These are phyloP conservation scores for Chlamydomonas sphaeroides DNA, from an alignment of 139 green algal species.

Conservation along the genomic window DNA sequence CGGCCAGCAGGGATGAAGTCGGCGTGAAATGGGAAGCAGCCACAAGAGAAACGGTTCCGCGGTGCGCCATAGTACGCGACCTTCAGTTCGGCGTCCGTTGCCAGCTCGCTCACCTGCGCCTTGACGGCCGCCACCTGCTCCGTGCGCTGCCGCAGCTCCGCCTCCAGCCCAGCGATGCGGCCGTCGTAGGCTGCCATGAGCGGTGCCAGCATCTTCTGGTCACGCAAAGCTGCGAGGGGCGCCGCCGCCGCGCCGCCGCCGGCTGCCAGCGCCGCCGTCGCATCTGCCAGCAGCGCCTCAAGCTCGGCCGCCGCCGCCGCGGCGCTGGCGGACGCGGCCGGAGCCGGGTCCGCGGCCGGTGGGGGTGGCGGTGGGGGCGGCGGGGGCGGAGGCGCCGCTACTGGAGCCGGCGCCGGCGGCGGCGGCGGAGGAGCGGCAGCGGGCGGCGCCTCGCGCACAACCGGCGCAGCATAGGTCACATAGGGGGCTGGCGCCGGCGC, in stretches of 20 bases:
- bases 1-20: no score
- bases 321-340: no score
- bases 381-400: no score
- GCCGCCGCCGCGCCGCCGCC: constrained; percentile 1
- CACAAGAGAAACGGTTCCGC: no score
- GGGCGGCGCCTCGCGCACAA: no score
- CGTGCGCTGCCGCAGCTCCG: constrained; percentile 36
- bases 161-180: constrained; percentile 41
- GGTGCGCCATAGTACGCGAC: no score
- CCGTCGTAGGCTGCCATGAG: constrained; percentile 62
- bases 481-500: no score
- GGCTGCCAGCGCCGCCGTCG: not conserved
- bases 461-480: not conserved
- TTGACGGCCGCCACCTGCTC: constrained; percentile 31
- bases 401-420: not conserved
- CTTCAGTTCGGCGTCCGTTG: no score
- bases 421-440: no score
- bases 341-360: no score
- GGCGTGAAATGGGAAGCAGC: no score
- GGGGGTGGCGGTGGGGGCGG: not conserved
- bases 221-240: no score
- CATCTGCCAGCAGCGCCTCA: constrained; percentile 13
- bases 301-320: not conserved
- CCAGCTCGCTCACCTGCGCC: constrained; percentile 46
- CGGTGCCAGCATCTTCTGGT: constrained; percentile 49